phyloP scores from a whole-genome alignment of 2,329 filamentous ascomycete species.

The Cryoendolithus antarcticus region DNA sequence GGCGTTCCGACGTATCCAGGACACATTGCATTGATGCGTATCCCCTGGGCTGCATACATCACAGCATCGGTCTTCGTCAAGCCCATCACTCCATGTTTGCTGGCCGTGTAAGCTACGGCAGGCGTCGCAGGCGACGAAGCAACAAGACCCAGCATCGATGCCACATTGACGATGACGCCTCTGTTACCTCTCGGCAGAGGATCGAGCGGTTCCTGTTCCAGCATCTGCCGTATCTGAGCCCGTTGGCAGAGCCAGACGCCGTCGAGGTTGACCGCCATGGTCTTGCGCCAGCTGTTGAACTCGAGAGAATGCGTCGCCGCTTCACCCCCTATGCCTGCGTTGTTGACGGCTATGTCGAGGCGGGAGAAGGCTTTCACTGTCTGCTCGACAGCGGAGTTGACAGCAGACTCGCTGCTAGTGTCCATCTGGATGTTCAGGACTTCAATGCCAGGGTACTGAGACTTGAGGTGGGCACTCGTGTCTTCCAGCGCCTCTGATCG shows the following conservation, averaged over 20 bases:
- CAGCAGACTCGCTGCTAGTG: too few relatives aligned
- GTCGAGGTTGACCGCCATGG: conserved; percentile 28
- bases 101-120: conserved; percentile 27
- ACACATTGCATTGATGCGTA: conserved; percentile 51
- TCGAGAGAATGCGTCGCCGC: too few relatives aligned
- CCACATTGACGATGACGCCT: conserved; percentile 36
- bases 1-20: conserved; percentile 19
- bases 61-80: conserved; percentile 37
- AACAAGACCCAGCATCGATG: conserved; percentile 32
- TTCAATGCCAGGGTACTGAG: too few relatives aligned
- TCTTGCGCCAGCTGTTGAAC: too few relatives aligned
- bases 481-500: too few relatives aligned
- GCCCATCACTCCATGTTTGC: conserved; percentile 34
- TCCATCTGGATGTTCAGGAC: too few relatives aligned
- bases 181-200: conserved; percentile 26
- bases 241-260: conserved; percentile 35
- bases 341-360: too few relatives aligned
- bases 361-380: too few relatives aligned
- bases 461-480: too few relatives aligned
- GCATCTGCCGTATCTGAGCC: conserved; percentile 33
- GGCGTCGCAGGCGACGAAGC: conserved; percentile 25
- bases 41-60: conserved; percentile 38
- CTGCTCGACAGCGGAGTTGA: too few relatives aligned
- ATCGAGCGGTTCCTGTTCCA: conserved; percentile 32
- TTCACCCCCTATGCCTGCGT: too few relatives aligned